Conservation (phyloP, 352 stramenopile species). For the Blastocystis sp. region DNA sequence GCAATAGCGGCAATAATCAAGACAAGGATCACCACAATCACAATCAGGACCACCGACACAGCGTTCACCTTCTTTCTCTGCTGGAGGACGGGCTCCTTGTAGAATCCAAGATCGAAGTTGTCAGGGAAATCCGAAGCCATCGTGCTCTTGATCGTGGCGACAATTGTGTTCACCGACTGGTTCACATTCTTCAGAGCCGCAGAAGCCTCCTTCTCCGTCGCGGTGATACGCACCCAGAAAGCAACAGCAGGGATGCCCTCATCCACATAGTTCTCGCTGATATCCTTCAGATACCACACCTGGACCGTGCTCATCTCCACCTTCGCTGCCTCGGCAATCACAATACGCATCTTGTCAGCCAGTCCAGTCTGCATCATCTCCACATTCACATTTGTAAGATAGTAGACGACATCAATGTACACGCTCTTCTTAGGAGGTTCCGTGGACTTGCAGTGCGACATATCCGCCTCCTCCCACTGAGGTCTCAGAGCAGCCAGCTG, state of each 20-base stretch:
- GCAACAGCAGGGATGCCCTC: background rate
- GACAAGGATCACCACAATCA: conserved; percentile 11
- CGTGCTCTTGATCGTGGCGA: background rate
- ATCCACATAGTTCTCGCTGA: background rate
- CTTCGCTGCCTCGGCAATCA: background rate
- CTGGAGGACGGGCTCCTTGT: conserved; percentile 4
- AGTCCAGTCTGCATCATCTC: background rate
- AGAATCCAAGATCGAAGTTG: background rate
- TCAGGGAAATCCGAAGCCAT: background rate
- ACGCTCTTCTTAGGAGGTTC: conserved; percentile 14
- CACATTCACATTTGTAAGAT: background rate
- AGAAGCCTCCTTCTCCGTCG: background rate
- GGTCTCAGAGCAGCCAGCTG: conserved; percentile 1
- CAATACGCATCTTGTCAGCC: background rate
- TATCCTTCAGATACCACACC: conserved; percentile 10
- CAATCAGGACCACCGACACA: conserved; percentile 14
- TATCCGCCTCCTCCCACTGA: background rate
- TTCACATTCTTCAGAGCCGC: background rate
- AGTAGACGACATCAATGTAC: conserved; percentile 38
- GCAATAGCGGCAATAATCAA: conserved; percentile 9
- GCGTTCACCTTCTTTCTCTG: background rate
- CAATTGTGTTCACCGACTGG: background rate
- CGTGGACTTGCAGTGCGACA: background rate
- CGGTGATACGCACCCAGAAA: background rate
- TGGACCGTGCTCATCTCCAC: background rate